These are phyloP conservation scores for Drosera spatulata DNA, from an alignment of 179 eudicot genomes.

Conservation along the genomic window DNA sequence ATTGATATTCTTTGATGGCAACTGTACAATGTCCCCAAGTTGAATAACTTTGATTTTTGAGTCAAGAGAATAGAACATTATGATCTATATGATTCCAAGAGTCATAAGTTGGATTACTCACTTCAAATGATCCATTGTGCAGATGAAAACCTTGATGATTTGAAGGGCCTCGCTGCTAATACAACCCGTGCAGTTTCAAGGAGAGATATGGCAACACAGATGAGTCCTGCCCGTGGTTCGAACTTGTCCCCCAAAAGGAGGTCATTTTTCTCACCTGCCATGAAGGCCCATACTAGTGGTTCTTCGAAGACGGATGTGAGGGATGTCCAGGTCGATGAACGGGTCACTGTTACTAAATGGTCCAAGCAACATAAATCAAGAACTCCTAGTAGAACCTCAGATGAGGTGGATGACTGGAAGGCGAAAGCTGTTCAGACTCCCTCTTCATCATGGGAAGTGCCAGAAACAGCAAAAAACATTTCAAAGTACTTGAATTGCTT, in stretches of 20 bases:
- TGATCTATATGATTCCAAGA: too few species aligned
- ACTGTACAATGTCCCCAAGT: too few species aligned
- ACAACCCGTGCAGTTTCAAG: conserved; percentile 53
- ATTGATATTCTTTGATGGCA: too few species aligned
- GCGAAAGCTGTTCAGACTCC: conserved; percentile 40
- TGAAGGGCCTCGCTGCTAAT: conserved; percentile 34
- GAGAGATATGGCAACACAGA: conserved; percentile 96
- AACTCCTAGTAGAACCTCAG: conserved; percentile 31
- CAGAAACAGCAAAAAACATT: conserved; percentile 44
- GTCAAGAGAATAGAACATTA: too few species aligned
- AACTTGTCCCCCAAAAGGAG: conserved; percentile 50
- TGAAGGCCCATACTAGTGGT: conserved; percentile 34
- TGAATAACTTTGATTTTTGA: too few species aligned
- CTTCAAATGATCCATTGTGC: conserved; percentile 8
- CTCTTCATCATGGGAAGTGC: conserved; percentile 60
- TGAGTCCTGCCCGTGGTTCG: conserved; percentile 76
- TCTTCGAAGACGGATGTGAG: conserved; percentile 53
- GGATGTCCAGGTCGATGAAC: conserved; percentile 83
- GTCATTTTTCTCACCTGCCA: conserved; percentile 41
- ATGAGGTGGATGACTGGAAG: conserved; percentile 55
- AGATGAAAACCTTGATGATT: conserved; percentile 44
- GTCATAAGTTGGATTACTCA: too few species aligned
- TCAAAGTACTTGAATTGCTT: conserved; percentile 44
- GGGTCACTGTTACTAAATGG: conserved; percentile 71
- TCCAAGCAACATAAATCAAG: conserved; percentile 46